Percentiles rank a stretch among this genome's conserved stretches.
Evolutionary conservation across 2,329 filamentous ascomycete genomes (phyloP).

Genomic region (Apiospora malaysiana): DNA sequence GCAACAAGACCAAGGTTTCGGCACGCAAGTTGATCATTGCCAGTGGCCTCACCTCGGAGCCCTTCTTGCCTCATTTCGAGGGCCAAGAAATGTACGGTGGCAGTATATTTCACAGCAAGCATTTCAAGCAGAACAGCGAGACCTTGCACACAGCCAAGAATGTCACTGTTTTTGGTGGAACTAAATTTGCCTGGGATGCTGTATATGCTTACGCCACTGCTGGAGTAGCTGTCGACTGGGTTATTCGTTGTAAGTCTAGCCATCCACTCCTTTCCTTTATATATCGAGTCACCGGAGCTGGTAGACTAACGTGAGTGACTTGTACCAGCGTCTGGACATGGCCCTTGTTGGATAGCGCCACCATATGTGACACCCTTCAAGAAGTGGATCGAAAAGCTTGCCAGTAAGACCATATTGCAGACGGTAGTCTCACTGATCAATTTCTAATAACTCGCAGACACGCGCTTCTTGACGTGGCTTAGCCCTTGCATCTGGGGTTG

Average conservation of each 20-base stretch:
- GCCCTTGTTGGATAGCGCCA: slow-evolving; percentile 59
- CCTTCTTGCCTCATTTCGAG: slow-evolving; percentile 58
- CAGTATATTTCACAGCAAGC: slow-evolving; percentile 62
- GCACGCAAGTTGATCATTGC: slow-evolving; percentile 63
- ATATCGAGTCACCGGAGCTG: background rate
- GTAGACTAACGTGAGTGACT: background rate
- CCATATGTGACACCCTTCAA: slow-evolving; percentile 57
- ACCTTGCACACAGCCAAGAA: slow-evolving; percentile 44
- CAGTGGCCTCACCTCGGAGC: slow-evolving; percentile 64
- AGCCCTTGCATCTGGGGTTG: slow-evolving; percentile 76
- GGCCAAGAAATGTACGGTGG: slow-evolving; percentile 56
- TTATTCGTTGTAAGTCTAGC: slow-evolving; percentile 51
- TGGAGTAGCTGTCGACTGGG: slow-evolving; percentile 60
- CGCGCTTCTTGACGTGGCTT: slow-evolving; percentile 74
- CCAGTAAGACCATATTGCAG: background rate
- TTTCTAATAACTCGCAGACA: slow-evolving; percentile 34
- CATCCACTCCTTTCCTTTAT: no score
- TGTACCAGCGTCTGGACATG: slow-evolving; percentile 52
- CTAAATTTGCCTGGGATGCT: slow-evolving; percentile 69
- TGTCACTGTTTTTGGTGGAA: slow-evolving; percentile 62
- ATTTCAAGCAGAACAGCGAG: slow-evolving; percentile 48
- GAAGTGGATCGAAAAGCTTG: slow-evolving; percentile 53
- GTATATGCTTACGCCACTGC: slow-evolving; percentile 62
- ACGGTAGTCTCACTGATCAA: background rate
- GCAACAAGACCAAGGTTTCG: slow-evolving; percentile 35